Base-by-base conservation (phyloP, 495 filamentous ascomycete species). In the Chaetomium cochliodes region DNA sequence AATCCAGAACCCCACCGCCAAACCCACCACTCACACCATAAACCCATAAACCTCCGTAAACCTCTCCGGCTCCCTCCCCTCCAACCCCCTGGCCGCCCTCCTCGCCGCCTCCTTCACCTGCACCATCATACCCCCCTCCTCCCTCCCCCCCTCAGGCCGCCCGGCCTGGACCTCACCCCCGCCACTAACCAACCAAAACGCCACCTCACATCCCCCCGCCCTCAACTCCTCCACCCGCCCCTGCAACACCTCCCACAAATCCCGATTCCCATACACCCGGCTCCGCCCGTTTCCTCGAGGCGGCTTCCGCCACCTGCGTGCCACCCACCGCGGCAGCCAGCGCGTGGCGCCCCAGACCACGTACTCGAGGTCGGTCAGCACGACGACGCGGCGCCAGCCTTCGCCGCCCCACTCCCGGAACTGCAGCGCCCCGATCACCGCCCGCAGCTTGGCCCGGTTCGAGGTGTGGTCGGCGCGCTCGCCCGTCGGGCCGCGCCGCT, bases 341-440 rank as follows among this genome's bases (percentile, higher is more conserved):
- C 72, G 65, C 3, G 78, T 81, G 15, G 78, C 72, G 8, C 80
- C 76, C 22, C 70, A 64, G 33, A 75, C 76, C 2, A 84, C 67
- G 56, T 84, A 84, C 59, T 77, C 74, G 2, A 79, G 79, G 60
- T 85, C 79, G 0, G 79, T 79, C 51, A 78, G 75, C 42, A 85
- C 69, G 8, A 84, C 75, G 4, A 85, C 65, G 0, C 74, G 65
- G 23, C 67, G 66, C 71, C 76, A 79, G 0, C 77, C 76, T 66
- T 81, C 79, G 25, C 63, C 65, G 42, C 63, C 60, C 79, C 79
- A 81, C 46, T 61, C 61, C 5, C 76, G 67, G 60, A 75, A 75
- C 46, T 76, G 65, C 33, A 82, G 69, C 18, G 73, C 81, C 15
- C 74, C 75, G 44, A 79, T 77, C 1, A 77, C 78, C 6, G 81